These are phyloP conservation scores for Prunus fruticosa DNA, from an alignment of 306 rosid genomes.

Conservation along the genomic window DNA sequence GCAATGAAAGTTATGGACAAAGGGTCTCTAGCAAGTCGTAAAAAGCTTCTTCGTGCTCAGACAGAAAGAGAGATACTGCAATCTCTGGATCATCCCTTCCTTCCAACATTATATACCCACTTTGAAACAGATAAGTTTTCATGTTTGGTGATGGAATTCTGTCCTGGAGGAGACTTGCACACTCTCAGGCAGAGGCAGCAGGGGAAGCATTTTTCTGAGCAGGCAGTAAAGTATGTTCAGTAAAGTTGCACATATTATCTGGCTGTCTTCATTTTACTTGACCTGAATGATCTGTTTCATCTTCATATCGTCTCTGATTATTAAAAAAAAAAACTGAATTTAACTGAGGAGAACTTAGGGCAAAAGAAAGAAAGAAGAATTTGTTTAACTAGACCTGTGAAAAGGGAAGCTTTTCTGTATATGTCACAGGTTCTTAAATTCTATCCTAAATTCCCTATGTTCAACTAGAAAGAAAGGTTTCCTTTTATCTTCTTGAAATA, in stretches of 20 bases:
- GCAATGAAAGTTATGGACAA: constrained; percentile 99
- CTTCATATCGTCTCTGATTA: not conserved
- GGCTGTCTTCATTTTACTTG: constrained; percentile 13
- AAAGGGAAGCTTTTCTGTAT: not conserved
- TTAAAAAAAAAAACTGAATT: not conserved
- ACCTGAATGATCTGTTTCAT: constrained; percentile 8
- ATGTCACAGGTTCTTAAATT: not conserved
- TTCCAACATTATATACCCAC: constrained; percentile 91
- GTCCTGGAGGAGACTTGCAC: constrained; percentile 99
- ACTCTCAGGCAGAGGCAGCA: constrained; percentile 96
- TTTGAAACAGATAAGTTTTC: constrained; percentile 98
- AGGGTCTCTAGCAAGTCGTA: constrained; percentile 88
- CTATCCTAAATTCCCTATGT: not conserved
- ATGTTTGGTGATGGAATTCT: constrained; percentile 98
- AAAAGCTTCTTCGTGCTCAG: constrained; percentile 96
- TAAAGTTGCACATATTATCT: constrained; percentile 21
- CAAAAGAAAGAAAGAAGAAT: not conserved
- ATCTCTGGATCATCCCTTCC: constrained; percentile 95
- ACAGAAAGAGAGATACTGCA: constrained; percentile 95
- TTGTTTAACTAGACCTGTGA: not conserved
- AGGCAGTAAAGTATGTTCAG: constrained; percentile 93
- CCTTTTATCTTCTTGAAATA: not conserved
- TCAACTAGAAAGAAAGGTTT: not conserved
- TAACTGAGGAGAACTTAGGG: not conserved
- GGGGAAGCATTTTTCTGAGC: constrained; percentile 97